Base-by-base conservation (phyloP, 352 stramenopile genomes). In the Pythium guiyangense region DNA sequence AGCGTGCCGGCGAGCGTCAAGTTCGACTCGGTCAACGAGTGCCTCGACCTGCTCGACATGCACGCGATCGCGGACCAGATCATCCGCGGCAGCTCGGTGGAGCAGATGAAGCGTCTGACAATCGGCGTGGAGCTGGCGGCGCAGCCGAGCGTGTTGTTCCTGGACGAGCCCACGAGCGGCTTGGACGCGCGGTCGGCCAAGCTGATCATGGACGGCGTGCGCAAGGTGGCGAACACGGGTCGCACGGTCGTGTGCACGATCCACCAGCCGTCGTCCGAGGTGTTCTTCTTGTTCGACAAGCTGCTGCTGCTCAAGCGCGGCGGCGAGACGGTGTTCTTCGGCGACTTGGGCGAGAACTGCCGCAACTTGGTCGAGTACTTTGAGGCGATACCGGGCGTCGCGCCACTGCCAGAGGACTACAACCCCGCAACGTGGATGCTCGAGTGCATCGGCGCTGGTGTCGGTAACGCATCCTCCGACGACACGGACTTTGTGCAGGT, bases 141-240 rank as follows among this genome's bases (percentile, higher is more conserved):
- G 4, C 83, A 86, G 48, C 77, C 88, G 40, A 73, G 67, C 20
- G 60, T 96, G 34, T 39, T 96, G 6, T 93, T 96, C 63, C 49
- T 80, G 22, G 73, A 85, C 54, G 69, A 82, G 20, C 84, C 84
- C 3, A 95, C 78, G 43, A 82, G 63, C 46, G 86, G 88, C 25
- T 54, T 97, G 4, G 87, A 96, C 65, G 77, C 73, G 10, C 90
- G 76, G 47, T 79, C 68, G 11, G 90, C 90, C 18, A 77, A 91
- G 46, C 59, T 84, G 47, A 58, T 96, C 25, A 85, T 94, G 53
- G 69, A 87, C 26, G 71, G 90, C 6, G 69, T 96, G 17, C 83
- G 88, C 49, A 88, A 90, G 50, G 73, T 95, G 44, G 83, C 86
- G 14, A n/a, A 58, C 44, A 77, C 63, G 57, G 65, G 47, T 3